phyloP scores from a whole-genome alignment of 495 filamentous ascomycete species.

The Penicillium malachiteum region DNA sequence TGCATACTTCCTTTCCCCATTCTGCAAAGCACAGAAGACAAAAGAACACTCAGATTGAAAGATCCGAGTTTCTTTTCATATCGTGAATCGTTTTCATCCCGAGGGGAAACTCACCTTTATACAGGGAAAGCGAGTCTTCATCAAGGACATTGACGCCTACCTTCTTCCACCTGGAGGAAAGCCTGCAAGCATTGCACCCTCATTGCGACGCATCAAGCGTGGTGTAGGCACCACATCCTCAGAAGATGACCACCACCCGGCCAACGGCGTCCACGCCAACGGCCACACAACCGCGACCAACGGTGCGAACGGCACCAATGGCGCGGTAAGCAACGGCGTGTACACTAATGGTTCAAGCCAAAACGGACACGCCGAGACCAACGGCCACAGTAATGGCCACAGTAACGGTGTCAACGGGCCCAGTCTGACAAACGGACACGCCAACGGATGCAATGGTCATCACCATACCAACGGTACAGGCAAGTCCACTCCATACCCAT shows the following conservation, averaged over 20 bases:
- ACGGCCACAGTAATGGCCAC: conserved; percentile 13
- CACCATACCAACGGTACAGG: conserved; percentile 19
- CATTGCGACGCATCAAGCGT: conserved; percentile 60
- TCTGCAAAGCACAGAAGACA: conserved; percentile 3
- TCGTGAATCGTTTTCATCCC: background rate
- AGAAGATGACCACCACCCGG: conserved; percentile 19
- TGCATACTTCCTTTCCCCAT: background rate
- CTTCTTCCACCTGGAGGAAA: conserved; percentile 72
- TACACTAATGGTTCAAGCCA: conserved; percentile 9
- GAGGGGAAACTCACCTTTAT: conserved; percentile 39
- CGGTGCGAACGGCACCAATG: conserved; percentile 19
- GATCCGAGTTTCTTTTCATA: background rate
- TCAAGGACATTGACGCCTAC: conserved; percentile 97
- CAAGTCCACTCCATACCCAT: conserved; percentile 51
- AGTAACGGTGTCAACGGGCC: conserved; percentile 13
- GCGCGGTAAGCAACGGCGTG: background rate
- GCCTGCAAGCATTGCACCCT: conserved; percentile 69
- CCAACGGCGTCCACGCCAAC: conserved; percentile 31
- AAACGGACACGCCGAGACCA: background rate
- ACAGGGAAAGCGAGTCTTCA: conserved; percentile 78
- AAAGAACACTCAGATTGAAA: background rate
- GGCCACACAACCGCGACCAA: conserved; percentile 25
- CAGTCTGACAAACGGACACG: conserved; percentile 13
- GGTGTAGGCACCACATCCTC: conserved; percentile 55
- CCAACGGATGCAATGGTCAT: conserved; percentile 8